Base-by-base conservation (phyloP, 768 basidiomycete species). In the Multifurca ochricompacta region DNA sequence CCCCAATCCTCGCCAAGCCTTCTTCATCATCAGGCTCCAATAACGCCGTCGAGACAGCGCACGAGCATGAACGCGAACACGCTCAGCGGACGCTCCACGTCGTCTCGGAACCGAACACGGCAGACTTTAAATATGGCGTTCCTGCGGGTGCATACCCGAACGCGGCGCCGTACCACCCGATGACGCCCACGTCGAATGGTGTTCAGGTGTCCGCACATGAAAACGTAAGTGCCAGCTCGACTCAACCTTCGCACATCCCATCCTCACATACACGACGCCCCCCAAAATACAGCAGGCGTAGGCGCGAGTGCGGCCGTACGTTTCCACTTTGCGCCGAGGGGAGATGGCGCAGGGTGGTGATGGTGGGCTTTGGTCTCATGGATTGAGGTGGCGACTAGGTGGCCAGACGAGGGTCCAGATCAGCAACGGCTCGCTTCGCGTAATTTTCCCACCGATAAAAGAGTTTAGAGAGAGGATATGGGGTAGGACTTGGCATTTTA, bases 101-200 rank as follows among this genome's bases (percentile, higher is more conserved):
- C 59, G 85, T 87, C 59, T 85, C 83, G 30, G 75, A 84, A 65
- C 85, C 85, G 35, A 83, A 87, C 68, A 74, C 78, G 31, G 71
- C 79, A 52, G 66, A 80, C 51, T 76, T 73, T 39, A 77, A 78
- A 30, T 86, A 85, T 61, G 71, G 77, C 60, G 83, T 88, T n/a
- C 85, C 85, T 1, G 77, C 80, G 10, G 85, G 86, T 60, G 85
- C 84, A 27, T 70, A 68, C 63, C 70, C 69, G 49, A 66, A 64
- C 42, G 66, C 66, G 31, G 63, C 68, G 45, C 69, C 69, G 8
- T 77, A 75, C 64, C 67, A 11, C 48, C 76, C 32, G 69, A 77
- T 5, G 72, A 70, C 44, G 65, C 74, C 16, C 71, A 75, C 32
- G 64, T 65, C 67, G 32, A 62, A 67, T 10, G 13, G 40, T 21